Base-by-base conservation (phyloP, 2,329 filamentous ascomycete genomes). In the Aspergillus tubingensis region DNA sequence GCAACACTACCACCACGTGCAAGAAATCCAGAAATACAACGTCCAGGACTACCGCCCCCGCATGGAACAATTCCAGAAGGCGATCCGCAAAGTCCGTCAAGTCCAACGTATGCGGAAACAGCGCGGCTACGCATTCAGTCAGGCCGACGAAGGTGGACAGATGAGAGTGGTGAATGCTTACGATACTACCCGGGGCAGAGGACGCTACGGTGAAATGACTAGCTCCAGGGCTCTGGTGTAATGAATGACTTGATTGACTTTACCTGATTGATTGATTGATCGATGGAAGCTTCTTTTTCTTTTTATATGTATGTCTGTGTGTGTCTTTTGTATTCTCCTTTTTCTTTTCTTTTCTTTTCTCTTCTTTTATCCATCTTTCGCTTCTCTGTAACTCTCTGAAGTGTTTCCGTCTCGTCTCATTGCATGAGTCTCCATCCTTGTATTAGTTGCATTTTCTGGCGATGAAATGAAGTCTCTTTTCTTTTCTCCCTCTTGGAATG, bases 1-100 rank as follows among this genome's bases (percentile, higher is more conserved):
- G 21, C 91, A 97, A 79, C 88, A 91, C 47, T 99, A 99, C 73
- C 95, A 99, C 70, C 95, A 99, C 76, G 95, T 99, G 65, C 95
- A 99, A 78, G 95, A 99, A 81, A 99, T 99, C 69, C 95, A 99
- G 78, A 99, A 99, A 80, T 99, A 98, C 81, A 99, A 99, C 71
- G 96, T 99, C 62, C 95, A 99, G 80, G 95, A 99, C 80, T 99
- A 99, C 79, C 85, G 95, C 73, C 95, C 95, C 63, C 88, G 95
- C 73, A 99, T 99, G 95, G 95, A 99, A 74, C 95, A 99, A 79
- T 99, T 99, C 83, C 95, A 99, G 80, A 99, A 99, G 80, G 95
- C 95, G 21, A 98, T 99, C 73, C 90, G 95, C 71, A 99, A 99
- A 80, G 95, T 99, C 56, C 88, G 95, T 54, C 95, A 99, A 79